These are phyloP conservation scores for Chenopodium formosanum DNA, from an alignment of 148 eudicot genomes.

Conservation along the genomic window DNA sequence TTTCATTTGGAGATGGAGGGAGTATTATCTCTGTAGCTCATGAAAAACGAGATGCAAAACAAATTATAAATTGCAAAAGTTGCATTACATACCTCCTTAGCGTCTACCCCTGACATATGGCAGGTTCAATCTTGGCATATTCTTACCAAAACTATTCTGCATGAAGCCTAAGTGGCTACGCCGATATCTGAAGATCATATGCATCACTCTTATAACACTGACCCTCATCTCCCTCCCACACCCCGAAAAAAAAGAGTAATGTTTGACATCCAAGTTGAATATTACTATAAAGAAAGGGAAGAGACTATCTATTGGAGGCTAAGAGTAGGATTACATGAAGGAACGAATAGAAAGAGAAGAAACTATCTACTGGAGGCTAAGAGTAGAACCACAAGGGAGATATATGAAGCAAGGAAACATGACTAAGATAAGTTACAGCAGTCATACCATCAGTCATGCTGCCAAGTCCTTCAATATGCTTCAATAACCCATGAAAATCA, in stretches of 20 bases:
- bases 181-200: neutral
- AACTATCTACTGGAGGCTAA: neutral
- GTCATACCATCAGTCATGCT: slow-evolving; percentile 34
- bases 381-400: neutral
- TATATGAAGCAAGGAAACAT: neutral
- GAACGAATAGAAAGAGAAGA: neutral
- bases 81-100: neutral
- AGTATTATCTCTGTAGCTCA: neutral
- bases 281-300: neutral
- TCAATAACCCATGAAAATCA: slow-evolving; percentile 42
- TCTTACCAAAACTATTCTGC: neutral
- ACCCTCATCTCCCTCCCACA: neutral
- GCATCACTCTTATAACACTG: neutral
- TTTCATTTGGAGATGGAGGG: too few species aligned
- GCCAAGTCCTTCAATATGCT: slow-evolving; percentile 49
- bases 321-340: neutral
- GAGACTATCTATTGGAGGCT: neutral
- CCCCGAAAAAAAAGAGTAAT: neutral
- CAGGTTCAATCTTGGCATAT: neutral
- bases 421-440: neutral
- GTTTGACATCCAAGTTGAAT: neutral
- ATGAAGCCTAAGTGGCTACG: neutral
- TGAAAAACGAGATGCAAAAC: neutral
- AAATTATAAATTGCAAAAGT: neutral
- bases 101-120: neutral